phyloP scores from a whole-genome alignment of 2,329 filamentous ascomycete species.

The Teratosphaeria zuluensis region DNA sequence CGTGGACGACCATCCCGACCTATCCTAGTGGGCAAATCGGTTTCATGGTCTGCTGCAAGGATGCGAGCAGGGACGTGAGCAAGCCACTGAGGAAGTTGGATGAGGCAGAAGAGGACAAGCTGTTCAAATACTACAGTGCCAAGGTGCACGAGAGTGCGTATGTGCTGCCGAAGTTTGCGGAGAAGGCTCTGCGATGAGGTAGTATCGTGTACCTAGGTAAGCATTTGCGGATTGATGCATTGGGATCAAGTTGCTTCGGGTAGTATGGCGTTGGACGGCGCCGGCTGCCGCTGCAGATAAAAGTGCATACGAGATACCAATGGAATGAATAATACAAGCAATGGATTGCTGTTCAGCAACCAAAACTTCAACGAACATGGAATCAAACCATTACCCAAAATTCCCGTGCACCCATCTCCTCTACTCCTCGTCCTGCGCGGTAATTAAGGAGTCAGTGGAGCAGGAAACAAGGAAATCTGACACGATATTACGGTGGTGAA shows the following conservation, averaged over 20 bases:
- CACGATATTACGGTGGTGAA: neutral
- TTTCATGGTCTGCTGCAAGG: constrained; percentile 99
- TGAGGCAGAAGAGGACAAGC: constrained; percentile 78
- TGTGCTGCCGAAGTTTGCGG: constrained; percentile 84
- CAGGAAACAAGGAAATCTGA: neutral
- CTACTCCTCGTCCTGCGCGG: too few species aligned
- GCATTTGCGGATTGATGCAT: neutral
- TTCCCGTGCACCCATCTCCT: too few species aligned
- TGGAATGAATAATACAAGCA: neutral
- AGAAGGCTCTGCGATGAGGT: constrained; percentile 51
- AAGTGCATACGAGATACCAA: neutral
- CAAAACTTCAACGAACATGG: neutral
- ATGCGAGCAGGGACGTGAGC: constrained; percentile 70
- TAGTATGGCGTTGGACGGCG: constrained; percentile 3
- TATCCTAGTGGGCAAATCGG: constrained; percentile 98
- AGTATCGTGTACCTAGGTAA: neutral
- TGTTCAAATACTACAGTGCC: constrained; percentile 95
- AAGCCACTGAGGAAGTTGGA: constrained; percentile 75
- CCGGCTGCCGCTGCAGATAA: neutral
- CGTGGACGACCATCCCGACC: constrained; percentile 97
- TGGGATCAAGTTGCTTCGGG: neutral
- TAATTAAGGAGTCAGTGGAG: neutral
- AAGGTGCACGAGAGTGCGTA: constrained; percentile 95
- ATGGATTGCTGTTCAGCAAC: neutral
- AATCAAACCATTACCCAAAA: too few species aligned